Base-by-base conservation (phyloP, 1,139 yeast genomes). In the Taphrina pruni region DNA sequence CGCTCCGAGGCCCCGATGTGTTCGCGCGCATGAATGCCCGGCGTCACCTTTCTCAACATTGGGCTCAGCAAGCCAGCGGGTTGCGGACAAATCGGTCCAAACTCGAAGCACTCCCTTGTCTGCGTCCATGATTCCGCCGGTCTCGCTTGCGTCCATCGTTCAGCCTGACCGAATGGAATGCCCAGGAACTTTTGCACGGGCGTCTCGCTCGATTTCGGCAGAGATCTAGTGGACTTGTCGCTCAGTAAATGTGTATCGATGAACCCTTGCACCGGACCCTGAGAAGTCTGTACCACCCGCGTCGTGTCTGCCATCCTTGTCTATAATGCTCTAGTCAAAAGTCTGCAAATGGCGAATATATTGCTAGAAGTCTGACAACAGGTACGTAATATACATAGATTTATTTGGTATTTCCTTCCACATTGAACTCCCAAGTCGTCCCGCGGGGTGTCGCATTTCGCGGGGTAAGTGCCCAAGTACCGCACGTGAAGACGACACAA, bases 261-360 rank as follows among this genome's bases (percentile, higher is more conserved):
- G 58, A 65, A 65, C 6, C 69, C 69, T 35, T 43, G 56, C 17
- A 65, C 65, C 6, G 69, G 69, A 1, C 69, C 69, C 20, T n/a
- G 32, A 17, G 58, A 21, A 14, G 69, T 65, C 45, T 65, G 52
- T 21, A 65, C 54, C 6, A 54, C 36, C 8, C 57, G 12, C 48
- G 67, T 50, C 61, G 55, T 45, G 11, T 54, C 58, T 12, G 58
- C 58, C 58, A 54, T 54, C 26, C 8, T 9, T 20, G 38, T 51
- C 20, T 26, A 26, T 26, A 26, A 26, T 26, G 32, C 32, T 26
- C 4, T 26, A 26, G 32, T 26, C 32, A 4, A 26, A 26, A 26
- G 32, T 26, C 32, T 26, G 32, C 32, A 26, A 26, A 26, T 26
- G 4, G 4, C 32, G 32, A 26, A 26, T 26, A 26, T 26, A 26